These are phyloP conservation scores for Pichia norvegensis DNA, from an alignment of 1,139 yeast species.

Conservation along the genomic window DNA sequence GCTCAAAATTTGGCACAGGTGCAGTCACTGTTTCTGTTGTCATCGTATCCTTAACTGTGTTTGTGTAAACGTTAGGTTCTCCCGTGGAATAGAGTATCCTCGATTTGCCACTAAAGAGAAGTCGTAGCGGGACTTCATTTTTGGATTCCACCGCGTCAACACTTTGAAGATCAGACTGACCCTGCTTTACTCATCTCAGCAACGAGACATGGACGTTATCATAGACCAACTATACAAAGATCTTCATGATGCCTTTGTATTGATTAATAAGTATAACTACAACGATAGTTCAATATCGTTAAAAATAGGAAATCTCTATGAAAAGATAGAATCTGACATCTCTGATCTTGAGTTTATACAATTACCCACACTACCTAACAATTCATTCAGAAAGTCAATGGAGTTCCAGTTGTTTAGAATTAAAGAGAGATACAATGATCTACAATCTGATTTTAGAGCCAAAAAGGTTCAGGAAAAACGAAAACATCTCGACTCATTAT, in stretches of 20 bases:
- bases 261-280: not conserved
- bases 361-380: conserved; percentile 5
- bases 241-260: not conserved
- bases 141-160: not conserved
- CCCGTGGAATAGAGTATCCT: too few relatives aligned
- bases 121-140: not conserved
- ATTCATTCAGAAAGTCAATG: conserved; percentile 2
- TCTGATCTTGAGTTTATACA: conserved; percentile 6
- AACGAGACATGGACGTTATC: not conserved
- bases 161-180: not conserved
- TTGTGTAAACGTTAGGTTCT: not conserved
- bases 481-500: conserved; percentile 13
- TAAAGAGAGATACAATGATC: conserved; percentile 20
- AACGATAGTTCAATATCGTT: not conserved
- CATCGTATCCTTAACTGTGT: conserved; percentile 21
- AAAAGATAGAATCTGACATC: conserved; percentile 8
- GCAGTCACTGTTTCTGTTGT: not conserved
- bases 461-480: conserved; percentile 22
- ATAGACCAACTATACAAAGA: not conserved
- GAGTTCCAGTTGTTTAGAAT: conserved; percentile 13
- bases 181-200: not conserved
- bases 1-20: conserved; percentile 64
- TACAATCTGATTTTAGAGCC: conserved; percentile 22
- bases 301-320: not conserved
- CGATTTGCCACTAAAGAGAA: not conserved